Conservation (phyloP, 371 early-diverging fungal species). For the Mortierella sp. region DNA sequence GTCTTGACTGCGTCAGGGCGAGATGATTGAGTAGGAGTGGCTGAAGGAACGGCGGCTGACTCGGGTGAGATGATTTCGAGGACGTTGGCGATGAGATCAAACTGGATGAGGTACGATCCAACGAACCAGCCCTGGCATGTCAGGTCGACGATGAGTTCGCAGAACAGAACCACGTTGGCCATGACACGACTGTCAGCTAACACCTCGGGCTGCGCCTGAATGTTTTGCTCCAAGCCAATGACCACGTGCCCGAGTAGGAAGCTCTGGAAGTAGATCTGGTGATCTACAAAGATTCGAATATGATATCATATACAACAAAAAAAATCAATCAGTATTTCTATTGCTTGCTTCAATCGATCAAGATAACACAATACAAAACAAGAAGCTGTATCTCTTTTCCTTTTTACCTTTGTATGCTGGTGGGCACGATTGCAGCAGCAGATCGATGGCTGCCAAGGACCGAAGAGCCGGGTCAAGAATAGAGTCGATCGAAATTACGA, state of each 20-base stretch:
- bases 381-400: background rate
- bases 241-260: constrained; percentile 71
- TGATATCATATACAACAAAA: background rate
- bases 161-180: constrained; percentile 68
- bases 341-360: background rate
- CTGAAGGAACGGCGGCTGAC: constrained; percentile 16
- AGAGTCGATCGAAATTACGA: constrained; percentile 68
- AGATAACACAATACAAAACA: background rate
- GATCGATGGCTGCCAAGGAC: constrained; percentile 59
- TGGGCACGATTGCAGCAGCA: constrained; percentile 60
- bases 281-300: constrained; percentile 20
- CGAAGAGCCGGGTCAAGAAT: constrained; percentile 66
- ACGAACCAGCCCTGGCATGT: constrained; percentile 75
- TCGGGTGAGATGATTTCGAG: constrained; percentile 66
- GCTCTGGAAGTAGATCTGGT: constrained; percentile 67
- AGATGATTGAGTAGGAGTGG: constrained; percentile 24
- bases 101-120: constrained; percentile 68
- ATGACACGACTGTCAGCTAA: constrained; percentile 63
- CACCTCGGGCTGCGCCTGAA: constrained; percentile 62
- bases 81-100: constrained; percentile 70
- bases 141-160: constrained; percentile 76
- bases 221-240: constrained; percentile 67
- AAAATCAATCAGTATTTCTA: background rate
- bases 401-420: constrained; percentile 61
- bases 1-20: constrained; percentile 33